Base-by-base conservation (phyloP, 1,139 yeast species). In the Scheffersomyces segobiensis region DNA sequence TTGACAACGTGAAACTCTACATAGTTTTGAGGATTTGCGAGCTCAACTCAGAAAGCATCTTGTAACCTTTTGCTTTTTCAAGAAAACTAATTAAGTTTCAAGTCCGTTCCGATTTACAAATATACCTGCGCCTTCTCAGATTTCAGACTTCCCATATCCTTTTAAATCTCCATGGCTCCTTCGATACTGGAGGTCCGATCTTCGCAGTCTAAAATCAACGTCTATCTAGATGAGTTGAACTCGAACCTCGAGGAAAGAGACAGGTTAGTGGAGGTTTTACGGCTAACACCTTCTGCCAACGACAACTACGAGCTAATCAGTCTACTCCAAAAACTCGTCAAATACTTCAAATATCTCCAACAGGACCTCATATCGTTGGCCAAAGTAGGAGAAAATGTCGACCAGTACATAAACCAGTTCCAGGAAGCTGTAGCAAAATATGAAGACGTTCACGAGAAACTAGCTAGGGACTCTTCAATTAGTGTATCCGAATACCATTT, bases 281-380 rank as follows among this genome's bases (percentile, higher is more conserved):
- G 78, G 52, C 74, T 85, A 47, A 77, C 80, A 22, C 87, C 88
- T 2, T 80, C 87, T 0, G 70, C 77, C 7, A 78, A 81, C 54
- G 91, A 86, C 60, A 85, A 84, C 62, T 76, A 75, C 57, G 91
- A 86, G 59, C 68, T 88, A 50, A 75, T 79, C 46, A 75, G 74
- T 54, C 71, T 77, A 39, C 67, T 87, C 55, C 69, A 69, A 50
- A 77, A 80, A 62, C 71, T 82, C 39, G 69, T 63, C 50, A 70
- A 74, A 55, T 65, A 68, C 54, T 64, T 76, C 42, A 67, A 62
- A 19, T 73, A 74, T 55, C 68, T 79, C 26, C 75, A 75, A 54
- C 76, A 72, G 32, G 85, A 80, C 58, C 60, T 78, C 21, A 65
- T 63, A 21, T 55, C 56, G 3, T 55, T 60, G 5, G 52, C 57